Evolutionary conservation across 352 stramenopile genomes (phyloP).

Genomic region (Pythium volutum): DNA sequence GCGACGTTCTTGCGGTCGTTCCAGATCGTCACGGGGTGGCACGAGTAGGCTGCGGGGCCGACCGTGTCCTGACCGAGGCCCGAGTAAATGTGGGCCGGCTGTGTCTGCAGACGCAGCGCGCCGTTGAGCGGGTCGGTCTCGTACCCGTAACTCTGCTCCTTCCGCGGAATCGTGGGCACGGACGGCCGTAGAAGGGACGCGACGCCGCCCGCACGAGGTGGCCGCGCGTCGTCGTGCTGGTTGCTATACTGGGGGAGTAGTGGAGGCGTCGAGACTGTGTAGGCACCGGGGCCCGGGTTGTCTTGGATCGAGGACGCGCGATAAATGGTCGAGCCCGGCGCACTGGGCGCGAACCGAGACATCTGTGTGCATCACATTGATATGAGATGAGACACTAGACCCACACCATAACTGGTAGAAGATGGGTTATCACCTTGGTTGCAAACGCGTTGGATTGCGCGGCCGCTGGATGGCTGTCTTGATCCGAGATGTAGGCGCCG

Average conservation of each 20-base stretch:
- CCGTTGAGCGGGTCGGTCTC: conserved; percentile 36
- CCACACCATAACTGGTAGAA: neutral
- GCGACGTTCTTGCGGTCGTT: conserved; percentile 68
- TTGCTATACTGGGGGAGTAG: neutral
- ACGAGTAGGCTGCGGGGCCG: conserved; percentile 62
- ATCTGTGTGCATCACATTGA: conserved; percentile 47
- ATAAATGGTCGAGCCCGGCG: conserved; percentile 68
- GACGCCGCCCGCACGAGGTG: neutral
- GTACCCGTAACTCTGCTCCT: conserved; percentile 77
- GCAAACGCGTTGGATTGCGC: conserved; percentile 60
- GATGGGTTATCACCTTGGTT: conserved; percentile 41
- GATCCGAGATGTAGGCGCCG: conserved; percentile 47
- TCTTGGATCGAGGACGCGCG: conserved; percentile 63
- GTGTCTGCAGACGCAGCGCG: conserved; percentile 41
- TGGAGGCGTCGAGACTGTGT: neutral
- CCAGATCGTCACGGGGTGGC: conserved; percentile 43
- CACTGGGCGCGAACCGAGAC: conserved; percentile 67
- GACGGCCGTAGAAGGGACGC: conserved; percentile 46
- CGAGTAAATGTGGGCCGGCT: conserved; percentile 53
- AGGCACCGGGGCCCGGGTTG: conserved; percentile 54
- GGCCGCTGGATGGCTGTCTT: conserved; percentile 7
- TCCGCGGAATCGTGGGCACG: conserved; percentile 64
- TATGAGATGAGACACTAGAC: neutral
- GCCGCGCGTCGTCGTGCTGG: conserved; percentile 12
- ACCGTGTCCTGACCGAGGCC: conserved; percentile 71